Evolutionary conservation across 495 filamentous ascomycete species (phyloP), one percentile per base, ranked within the genome.

Genomic region (Penicillium roqueforti): DNA sequence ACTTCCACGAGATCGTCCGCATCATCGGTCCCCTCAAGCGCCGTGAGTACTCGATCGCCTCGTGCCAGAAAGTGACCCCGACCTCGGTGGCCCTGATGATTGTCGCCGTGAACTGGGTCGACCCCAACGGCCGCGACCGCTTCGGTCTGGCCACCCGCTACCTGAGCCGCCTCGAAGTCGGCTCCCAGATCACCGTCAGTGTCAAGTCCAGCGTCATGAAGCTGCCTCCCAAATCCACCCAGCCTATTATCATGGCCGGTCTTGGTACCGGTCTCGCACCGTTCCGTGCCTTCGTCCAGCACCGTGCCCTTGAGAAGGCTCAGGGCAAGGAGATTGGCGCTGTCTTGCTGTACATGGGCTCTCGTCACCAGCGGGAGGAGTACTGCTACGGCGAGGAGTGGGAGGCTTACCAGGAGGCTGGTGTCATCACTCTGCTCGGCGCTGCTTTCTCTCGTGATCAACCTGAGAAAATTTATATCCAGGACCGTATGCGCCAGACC

Each of bases 201-300:
- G 88, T 97, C 72, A 98, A 98, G 74, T 91, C 95, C 9, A 96
- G 90, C 44, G 93, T 98, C 57, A 92, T 96, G 93, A 98, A 97
- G 73, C 79, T 98, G 23, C 95, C 93, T 13, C 76, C 83, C 40
- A 84, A 83, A 60, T 88, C 88, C 55, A 91, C 87, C 39, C 85
- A 90, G 51, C 93, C 93, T 8, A 80, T 98, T 55, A 97, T 98
- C 79, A 98, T 98, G 93, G 93, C 93, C 28, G 93, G 93, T 72
- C 87, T 98, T n/a, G 93, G 93, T 57, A 98, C 93, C 3, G 93
- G 93, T 65, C 85, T 98, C 16, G 93, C 93, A 6, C 93, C 93
- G 28, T 98, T 97, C 87, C 87, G 93, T 56, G 93, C 93, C 45
- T 98, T 98, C 67, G 87, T 97, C 46, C 95, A 98, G 73, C 91